A percentile compares a stretch with the other conserved stretches of the same genome.
phyloP scores from a whole-genome alignment of 208 protist species.

The Leishmania tropica region DNA sequence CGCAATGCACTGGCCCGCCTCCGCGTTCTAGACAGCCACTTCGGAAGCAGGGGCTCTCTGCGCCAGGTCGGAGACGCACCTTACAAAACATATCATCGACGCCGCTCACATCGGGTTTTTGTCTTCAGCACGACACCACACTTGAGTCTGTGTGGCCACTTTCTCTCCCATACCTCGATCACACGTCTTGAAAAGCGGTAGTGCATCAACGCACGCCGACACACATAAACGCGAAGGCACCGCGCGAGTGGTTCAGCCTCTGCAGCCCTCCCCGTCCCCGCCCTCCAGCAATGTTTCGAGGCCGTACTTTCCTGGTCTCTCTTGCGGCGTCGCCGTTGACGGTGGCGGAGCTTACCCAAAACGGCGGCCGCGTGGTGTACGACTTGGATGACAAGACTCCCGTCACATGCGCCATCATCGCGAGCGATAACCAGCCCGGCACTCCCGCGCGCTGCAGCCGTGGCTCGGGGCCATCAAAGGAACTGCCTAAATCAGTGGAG shows the following conservation, averaged over 20 bases:
- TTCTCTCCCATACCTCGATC: neutral
- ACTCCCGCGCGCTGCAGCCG: neutral
- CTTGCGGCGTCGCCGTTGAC: slow-evolving; percentile 34
- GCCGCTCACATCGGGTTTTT: neutral
- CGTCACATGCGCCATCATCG: slow-evolving; percentile 44
- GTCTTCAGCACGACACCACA: neutral
- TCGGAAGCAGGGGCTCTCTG: neutral
- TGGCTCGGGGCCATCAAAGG: slow-evolving; percentile 12
- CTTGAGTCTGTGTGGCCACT: neutral
- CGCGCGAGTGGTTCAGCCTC: neutral
- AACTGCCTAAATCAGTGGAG: slow-evolving; percentile 1
- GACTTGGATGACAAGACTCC: slow-evolving; percentile 5
- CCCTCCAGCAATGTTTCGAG: slow-evolving; percentile 29
- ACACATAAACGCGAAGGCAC: neutral
- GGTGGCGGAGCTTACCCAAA: slow-evolving; percentile 31
- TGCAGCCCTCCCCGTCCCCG: neutral
- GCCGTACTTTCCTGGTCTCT: slow-evolving; percentile 48
- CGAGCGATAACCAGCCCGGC: slow-evolving; percentile 7
- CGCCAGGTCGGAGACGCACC: neutral
- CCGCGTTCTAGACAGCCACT: neutral
- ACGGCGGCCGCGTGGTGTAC: slow-evolving; percentile 50
- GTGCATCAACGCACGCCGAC: neutral
- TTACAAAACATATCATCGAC: neutral
- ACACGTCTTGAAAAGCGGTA: neutral
- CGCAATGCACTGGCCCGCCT: neutral